phyloP scores from a whole-genome alignment of 495 filamentous ascomycete species.

The Clavariopsis aquatica region DNA sequence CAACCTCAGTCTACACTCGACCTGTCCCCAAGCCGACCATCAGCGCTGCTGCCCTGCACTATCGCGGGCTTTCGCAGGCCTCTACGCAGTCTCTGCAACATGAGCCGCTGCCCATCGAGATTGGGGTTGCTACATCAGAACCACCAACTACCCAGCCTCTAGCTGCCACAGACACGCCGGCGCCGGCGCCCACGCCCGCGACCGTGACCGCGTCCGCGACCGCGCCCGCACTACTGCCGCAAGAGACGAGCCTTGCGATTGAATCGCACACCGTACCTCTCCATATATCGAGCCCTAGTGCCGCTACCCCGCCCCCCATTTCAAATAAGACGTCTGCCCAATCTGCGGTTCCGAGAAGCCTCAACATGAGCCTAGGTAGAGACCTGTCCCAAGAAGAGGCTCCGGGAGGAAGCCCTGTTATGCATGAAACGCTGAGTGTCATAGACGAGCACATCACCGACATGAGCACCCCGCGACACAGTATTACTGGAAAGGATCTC shows the following conservation, averaged over 20 bases:
- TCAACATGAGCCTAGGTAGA: constrained; percentile 50
- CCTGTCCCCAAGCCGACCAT: constrained; percentile 42
- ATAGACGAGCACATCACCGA: constrained; percentile 98
- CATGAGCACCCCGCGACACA: constrained; percentile 73
- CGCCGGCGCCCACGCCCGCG: constrained; percentile 4
- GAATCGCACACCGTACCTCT: constrained; percentile 27
- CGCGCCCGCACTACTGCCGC: neutral
- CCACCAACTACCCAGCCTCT: neutral
- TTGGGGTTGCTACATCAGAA: constrained; percentile 1
- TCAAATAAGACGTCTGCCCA: constrained; percentile 21
- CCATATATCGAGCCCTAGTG: constrained; percentile 20
- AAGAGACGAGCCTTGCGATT: neutral
- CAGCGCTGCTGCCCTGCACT: constrained; percentile 27
- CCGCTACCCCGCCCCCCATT: constrained; percentile 1
- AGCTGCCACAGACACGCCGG: constrained; percentile 9
- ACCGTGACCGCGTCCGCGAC: constrained; percentile 4
- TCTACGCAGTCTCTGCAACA: constrained; percentile 6
- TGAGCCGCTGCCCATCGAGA: constrained; percentile 1
- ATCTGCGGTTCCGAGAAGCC: constrained; percentile 48
- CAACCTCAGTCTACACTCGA: constrained; percentile 46
- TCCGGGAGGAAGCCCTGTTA: constrained; percentile 62
- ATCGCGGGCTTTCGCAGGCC: constrained; percentile 30
- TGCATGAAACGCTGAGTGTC: constrained; percentile 95
- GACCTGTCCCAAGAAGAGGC: constrained; percentile 39
- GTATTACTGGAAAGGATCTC: constrained; percentile 51